Evolutionary conservation across 805 yeast genomes (phyloP), one percentile per base, ranked within the genome.

Genomic region (Wickerhamiella dianesei): DNA sequence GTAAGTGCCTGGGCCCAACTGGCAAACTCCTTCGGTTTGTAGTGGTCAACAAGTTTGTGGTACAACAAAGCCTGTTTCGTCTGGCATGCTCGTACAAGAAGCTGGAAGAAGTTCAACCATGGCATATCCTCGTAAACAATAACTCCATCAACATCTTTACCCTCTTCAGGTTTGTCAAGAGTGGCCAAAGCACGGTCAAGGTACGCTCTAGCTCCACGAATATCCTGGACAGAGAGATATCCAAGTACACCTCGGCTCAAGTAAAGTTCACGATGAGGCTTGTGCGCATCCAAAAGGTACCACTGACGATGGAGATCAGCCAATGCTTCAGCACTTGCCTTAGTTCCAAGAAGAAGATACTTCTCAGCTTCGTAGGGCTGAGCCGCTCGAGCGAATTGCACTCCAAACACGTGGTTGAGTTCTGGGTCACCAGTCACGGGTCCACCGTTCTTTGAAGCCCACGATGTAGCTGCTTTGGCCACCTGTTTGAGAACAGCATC

Each of bases 341-440:
- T 64, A 4, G 81, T 78, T 1, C 94, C 94, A 52, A 79, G 66
- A 13, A 83, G 65, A 52, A 83, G 68, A 57, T 80, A 82, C 56
- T 76, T 71, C 63, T 83, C 94, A n/a, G 88, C 83, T 47, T 77
- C 79, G 47, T 76, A 72, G 35, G 72, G 73, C 48, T 72, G 57
- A 43, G 73, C 75, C 18, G 67, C 68, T 35, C 59, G 54, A 25
- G 62, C 66, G 40, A 85, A 68, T 59, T 83, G 78, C 35, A 70
- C 63, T 2, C 95, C 96, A 50, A 86, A 70, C 9, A 80, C 71
- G 53, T 79, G 79, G 59, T 85, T 86, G 47, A 92, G 67, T 41
- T 76, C 77, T 4, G 81, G 73, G 58, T 86, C 95, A 3, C 95
- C 96, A 51, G 74, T 73, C 47, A 73, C 73, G 46, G 65, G 67